Evolutionary conservation across 352 stramenopile species (phyloP).

Genomic region (Globisporangium perplexum): DNA sequence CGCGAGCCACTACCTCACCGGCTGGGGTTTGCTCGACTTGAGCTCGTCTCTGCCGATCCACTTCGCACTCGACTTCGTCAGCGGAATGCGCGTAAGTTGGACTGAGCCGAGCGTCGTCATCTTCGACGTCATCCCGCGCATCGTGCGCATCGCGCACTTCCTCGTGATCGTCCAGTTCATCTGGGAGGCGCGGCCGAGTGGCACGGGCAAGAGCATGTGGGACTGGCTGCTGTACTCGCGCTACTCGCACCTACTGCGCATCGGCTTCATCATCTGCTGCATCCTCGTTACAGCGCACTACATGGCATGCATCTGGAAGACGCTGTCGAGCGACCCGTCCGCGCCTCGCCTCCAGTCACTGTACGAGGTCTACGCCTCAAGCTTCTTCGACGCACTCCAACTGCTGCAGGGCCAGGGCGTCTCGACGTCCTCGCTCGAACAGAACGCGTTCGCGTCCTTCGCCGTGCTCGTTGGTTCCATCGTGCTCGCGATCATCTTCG

Average conservation of each 20-base stretch:
- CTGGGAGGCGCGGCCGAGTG: background rate
- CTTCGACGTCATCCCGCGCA: background rate
- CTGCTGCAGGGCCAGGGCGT: slow-evolving; percentile 7
- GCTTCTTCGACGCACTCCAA: slow-evolving; percentile 9
- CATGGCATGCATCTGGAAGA: slow-evolving; percentile 10
- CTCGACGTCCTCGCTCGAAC: slow-evolving; percentile 5
- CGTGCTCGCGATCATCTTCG: slow-evolving; percentile 53
- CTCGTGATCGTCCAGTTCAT: background rate
- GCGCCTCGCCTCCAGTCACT: background rate
- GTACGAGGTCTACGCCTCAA: background rate
- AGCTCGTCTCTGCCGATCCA: slow-evolving; percentile 2
- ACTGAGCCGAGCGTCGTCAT: background rate
- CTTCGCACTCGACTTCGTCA: background rate
- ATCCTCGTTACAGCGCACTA: slow-evolving; percentile 7
- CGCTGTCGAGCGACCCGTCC: background rate
- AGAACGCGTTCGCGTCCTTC: slow-evolving; percentile 39
- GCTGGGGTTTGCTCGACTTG: slow-evolving; percentile 7
- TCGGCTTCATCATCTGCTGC: slow-evolving; percentile 2
- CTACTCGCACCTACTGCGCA: slow-evolving; percentile 14
- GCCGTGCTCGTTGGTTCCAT: slow-evolving; percentile 44
- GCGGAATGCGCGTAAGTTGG: background rate
- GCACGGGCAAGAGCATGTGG: background rate
- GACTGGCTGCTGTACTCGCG: slow-evolving; percentile 9
- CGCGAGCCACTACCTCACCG: slow-evolving; percentile 2
- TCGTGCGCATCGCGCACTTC: slow-evolving; percentile 3